Evolutionary conservation across 257 asterid species (phyloP).

Genomic region (Nicotiana benthamiana): DNA sequence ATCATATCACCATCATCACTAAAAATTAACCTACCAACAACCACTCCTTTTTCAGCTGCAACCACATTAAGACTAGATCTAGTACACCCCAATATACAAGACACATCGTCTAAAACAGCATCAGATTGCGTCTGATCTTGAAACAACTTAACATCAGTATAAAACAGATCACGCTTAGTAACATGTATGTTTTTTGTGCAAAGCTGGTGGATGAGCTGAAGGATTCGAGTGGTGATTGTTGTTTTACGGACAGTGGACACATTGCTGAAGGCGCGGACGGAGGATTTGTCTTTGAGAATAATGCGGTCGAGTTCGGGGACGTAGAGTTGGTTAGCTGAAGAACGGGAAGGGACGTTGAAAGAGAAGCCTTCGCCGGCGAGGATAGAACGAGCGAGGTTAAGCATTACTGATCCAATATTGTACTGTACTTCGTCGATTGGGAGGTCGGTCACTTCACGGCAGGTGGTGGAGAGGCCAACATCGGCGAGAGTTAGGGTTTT

Average conservation of each 20-base stretch:
- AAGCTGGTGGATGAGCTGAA: slow-evolving; percentile 78
- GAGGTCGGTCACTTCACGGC: slow-evolving; percentile 73
- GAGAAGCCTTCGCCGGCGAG: slow-evolving; percentile 71
- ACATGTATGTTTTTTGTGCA: slow-evolving; percentile 72
- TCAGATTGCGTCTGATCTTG: slow-evolving; percentile 76
- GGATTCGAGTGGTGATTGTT: slow-evolving; percentile 60
- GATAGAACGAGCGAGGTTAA: slow-evolving; percentile 63
- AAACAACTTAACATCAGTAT: slow-evolving; percentile 83
- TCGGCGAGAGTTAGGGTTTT: slow-evolving; percentile 55
- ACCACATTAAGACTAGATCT: slow-evolving; percentile 79
- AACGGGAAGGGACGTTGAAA: slow-evolving; percentile 73
- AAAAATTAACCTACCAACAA: slow-evolving; percentile 70
- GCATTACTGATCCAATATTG: slow-evolving; percentile 48
- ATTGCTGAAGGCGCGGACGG: slow-evolving; percentile 60
- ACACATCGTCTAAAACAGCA: slow-evolving; percentile 69
- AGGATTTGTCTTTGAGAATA: slow-evolving; percentile 64
- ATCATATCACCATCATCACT: slow-evolving; percentile 83
- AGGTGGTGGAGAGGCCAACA: slow-evolving; percentile 58
- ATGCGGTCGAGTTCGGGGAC: slow-evolving; percentile 89
- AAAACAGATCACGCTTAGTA: slow-evolving; percentile 83
- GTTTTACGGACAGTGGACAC: slow-evolving; percentile 78
- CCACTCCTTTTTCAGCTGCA: slow-evolving; percentile 77
- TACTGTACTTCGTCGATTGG: slow-evolving; percentile 63
- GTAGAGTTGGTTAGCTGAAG: slow-evolving; percentile 78
- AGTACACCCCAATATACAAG: slow-evolving; percentile 75